A percentile compares a stretch with the other conserved stretches of the same genome.
Evolutionary conservation across 1,284 basidiomycete species (phyloP).

Genomic region (Testicularia cyperi): DNA sequence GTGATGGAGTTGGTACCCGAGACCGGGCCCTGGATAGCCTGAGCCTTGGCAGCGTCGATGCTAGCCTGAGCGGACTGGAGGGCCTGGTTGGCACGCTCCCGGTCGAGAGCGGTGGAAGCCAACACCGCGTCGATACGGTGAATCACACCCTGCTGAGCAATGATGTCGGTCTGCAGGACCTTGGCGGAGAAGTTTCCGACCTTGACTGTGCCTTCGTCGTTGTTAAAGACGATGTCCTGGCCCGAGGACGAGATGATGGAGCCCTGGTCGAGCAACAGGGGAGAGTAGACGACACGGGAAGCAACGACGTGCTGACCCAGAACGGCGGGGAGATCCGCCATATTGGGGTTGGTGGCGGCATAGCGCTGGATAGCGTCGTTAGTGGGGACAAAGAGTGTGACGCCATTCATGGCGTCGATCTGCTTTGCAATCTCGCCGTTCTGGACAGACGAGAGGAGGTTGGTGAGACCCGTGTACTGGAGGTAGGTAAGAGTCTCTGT

Average conservation of each 20-base stretch:
- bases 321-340: constrained; percentile 22
- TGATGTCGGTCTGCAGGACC: constrained; percentile 44
- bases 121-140: constrained; percentile 46
- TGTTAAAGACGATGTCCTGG: constrained; percentile 43
- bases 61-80: constrained; percentile 25
- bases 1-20: constrained; percentile 35
- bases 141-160: constrained; percentile 40
- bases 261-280: constrained; percentile 39
- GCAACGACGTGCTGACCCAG: constrained; percentile 42
- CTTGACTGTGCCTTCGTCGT: constrained; percentile 25
- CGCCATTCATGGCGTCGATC: constrained; percentile 34
- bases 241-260: constrained; percentile 37
- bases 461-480: constrained; percentile 14
- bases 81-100: constrained; percentile 36
- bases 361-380: constrained; percentile 31
- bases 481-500: constrained; percentile 32
- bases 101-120: constrained; percentile 27
- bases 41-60: constrained; percentile 8
- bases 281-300: constrained; percentile 40
- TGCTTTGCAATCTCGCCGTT: constrained; percentile 16
- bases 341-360: constrained; percentile 15
- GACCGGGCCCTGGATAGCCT: constrained; percentile 28
- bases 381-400: constrained; percentile 46
- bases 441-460: constrained; percentile 16
- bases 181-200: constrained; percentile 40